phyloP scores from a whole-genome alignment of 2,329 filamentous ascomycete species.

The Penicillium sclerotiorum region DNA sequence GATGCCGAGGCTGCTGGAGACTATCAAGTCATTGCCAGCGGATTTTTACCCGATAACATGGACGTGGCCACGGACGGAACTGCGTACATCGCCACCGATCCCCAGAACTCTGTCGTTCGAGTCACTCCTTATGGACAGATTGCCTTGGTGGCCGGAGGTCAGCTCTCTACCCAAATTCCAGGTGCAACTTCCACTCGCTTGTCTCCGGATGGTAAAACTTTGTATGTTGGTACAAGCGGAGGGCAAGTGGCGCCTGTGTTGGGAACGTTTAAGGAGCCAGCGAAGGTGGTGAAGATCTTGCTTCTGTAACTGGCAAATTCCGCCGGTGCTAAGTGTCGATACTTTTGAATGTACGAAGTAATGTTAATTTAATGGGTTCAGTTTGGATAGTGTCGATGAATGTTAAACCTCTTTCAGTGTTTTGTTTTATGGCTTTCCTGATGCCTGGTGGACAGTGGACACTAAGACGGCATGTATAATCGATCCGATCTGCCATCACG shows the following conservation, averaged over 20 bases:
- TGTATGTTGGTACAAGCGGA: slow-evolving; percentile 30
- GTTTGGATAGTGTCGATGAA: neutral
- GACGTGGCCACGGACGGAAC: slow-evolving; percentile 24
- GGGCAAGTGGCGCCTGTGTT: slow-evolving; percentile 27
- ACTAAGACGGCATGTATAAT: no score
- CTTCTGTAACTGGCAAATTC: slow-evolving; percentile 5
- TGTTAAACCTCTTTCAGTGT: neutral
- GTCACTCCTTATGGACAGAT: slow-evolving; percentile 25
- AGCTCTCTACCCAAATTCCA: slow-evolving; percentile 24
- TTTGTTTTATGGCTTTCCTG: no score
- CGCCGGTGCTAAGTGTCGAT: no score
- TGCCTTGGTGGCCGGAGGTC: slow-evolving; percentile 24
- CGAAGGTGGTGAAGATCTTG: slow-evolving; percentile 22
- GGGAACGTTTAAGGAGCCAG: slow-evolving; percentile 26
- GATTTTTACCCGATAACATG: slow-evolving; percentile 25
- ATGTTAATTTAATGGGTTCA: neutral
- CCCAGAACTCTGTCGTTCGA: slow-evolving; percentile 27
- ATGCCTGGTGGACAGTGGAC: no score
- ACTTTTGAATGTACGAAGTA: no score
- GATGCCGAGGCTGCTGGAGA: slow-evolving; percentile 19
- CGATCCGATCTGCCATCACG: no score
- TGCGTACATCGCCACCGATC: slow-evolving; percentile 18
- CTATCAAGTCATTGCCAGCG: slow-evolving; percentile 27
- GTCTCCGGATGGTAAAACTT: slow-evolving; percentile 14
- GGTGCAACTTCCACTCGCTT: slow-evolving; percentile 23